Base-by-base conservation (phyloP, 495 filamentous ascomycete genomes). In the Talaromyces wortmannii region DNA sequence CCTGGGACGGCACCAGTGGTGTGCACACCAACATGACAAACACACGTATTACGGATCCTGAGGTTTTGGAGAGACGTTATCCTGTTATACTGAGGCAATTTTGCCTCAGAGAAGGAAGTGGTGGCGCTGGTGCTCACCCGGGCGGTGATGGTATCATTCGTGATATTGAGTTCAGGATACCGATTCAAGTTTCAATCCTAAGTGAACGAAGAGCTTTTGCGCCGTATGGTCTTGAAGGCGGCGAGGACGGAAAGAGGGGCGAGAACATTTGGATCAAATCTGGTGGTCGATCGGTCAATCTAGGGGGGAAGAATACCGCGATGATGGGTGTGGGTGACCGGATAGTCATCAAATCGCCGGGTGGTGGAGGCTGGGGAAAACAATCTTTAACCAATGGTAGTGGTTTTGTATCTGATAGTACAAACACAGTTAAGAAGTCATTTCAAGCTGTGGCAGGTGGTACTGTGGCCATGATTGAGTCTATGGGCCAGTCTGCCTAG, bases 11-110 rank as follows among this genome's bases (percentile, higher is more conserved):
- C 44, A 90, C 90, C 5, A 86, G 80, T 52, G 94, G 94, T 46
- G 89, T 97, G 48, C 94, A 98, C 66, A 86, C 84, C 17, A 92
- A 98, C 70, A 98, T 98, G 94, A 98, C 94, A n/a, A 98, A 98
- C 69, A 98, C 94, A 5, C 84, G 94, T 1, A 97, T 97, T 64
- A 98, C 94, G 2, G 94, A 98, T 71, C 79, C 90, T 0, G 94
- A 98, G 60, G 83, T 97, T 17, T 91, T 98, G 61, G 94, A 98
- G 69, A 80, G 92, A 2, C 81, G 94, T n/a, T 98, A 98, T 62
- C 94, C 94, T 1, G 88, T 95, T 1, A 63, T 97, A 13, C 76
- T 97, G 18, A 78, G 89, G 0, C 84, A 92, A 65, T 98, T 97
- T 66, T 83, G 84, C 0, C 78, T 98, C 12, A 78, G 94, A 0